Evolutionary conservation across 2,329 filamentous ascomycete species (phyloP).

Genomic region (Fusarium redolens): DNA sequence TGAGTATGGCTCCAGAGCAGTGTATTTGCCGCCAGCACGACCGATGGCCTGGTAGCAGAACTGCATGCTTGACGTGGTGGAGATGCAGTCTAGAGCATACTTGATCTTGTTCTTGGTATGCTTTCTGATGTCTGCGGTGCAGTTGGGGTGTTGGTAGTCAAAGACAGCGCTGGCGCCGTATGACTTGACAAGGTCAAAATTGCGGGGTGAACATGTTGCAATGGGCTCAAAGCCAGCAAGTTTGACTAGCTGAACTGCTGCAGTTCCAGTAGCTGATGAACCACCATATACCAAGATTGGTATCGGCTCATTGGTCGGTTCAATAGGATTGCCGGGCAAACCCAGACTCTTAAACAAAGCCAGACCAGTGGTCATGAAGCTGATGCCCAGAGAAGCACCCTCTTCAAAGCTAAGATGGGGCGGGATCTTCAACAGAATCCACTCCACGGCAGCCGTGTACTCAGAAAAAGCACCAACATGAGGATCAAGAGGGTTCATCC

Average conservation of each 20-base stretch:
- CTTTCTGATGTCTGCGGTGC: fast-evolving
- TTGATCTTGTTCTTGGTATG: not conserved
- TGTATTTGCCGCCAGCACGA: not conserved
- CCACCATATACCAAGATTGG: conserved; percentile 21
- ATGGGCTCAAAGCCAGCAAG: not conserved
- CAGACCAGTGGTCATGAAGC: conserved; percentile 57
- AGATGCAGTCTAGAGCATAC: conserved; percentile 3
- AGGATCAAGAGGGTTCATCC: not conserved
- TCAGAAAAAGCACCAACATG: conserved; percentile 54
- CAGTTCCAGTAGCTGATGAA: not conserved
- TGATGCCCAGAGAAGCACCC: conserved; percentile 57
- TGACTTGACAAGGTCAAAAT: conserved; percentile 19
- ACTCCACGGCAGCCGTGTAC: conserved; percentile 52
- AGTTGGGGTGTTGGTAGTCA: conserved; percentile 5
- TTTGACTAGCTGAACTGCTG: conserved; percentile 13
- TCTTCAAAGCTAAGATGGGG: conserved; percentile 53
- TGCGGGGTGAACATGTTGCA: conserved; percentile 7
- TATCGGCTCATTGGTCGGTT: not conserved
- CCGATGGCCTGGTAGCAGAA: not conserved
- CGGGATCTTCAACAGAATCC: conserved; percentile 56
- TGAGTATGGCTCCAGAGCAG: not conserved
- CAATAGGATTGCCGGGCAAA: not conserved
- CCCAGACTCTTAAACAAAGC: conserved; percentile 58
- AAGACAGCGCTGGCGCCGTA: conserved; percentile 15
- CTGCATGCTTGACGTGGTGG: not conserved